Conservation (phyloP, 2,329 filamentous ascomycete genomes). For the Seiridium cupressi region DNA sequence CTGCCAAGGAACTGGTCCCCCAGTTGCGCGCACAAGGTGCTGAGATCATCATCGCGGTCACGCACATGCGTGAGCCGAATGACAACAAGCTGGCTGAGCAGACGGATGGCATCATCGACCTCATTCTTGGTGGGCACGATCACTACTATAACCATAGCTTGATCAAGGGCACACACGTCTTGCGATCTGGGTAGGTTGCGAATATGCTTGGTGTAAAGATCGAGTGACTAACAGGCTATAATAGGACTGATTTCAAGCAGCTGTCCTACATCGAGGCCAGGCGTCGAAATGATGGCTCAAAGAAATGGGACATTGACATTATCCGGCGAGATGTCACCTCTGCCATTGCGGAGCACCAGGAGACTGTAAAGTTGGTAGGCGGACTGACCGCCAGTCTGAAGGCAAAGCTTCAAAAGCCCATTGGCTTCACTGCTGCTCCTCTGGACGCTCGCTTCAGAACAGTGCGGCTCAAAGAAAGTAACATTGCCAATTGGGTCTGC, state of each 20-base stretch:
- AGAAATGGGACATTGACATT: constrained; percentile 77
- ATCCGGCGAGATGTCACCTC: constrained; percentile 71
- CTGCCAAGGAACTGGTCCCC: constrained; percentile 74
- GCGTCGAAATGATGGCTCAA: constrained; percentile 37
- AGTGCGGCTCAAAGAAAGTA: constrained; percentile 74
- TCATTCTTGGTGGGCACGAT: constrained; percentile 86
- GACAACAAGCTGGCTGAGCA: constrained; percentile 81
- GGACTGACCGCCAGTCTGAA: constrained; percentile 72
- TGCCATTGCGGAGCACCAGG: constrained; percentile 61
- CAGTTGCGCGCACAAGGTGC: constrained; percentile 72
- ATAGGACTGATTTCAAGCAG: constrained; percentile 83
- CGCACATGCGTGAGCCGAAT: constrained; percentile 85
- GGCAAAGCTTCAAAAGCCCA: constrained; percentile 74
- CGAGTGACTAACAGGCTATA: background rate
- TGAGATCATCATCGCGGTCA: constrained; percentile 78
- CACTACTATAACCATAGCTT: constrained; percentile 81
- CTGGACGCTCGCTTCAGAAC: constrained; percentile 86
- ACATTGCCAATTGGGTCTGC: constrained; percentile 87
- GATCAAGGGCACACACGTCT: constrained; percentile 76
- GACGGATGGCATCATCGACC: constrained; percentile 72
- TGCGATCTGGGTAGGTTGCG: constrained; percentile 62
- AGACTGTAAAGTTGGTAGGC: constrained; percentile 61
- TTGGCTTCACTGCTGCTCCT: constrained; percentile 79
- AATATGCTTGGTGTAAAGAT: background rate
- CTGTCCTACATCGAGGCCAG: constrained; percentile 83